Evolutionary conservation across 2,329 filamentous ascomycete species (phyloP), one percentile per base, ranked within the genome.

Genomic region (Arthrobotrys pseudoclavata): DNA sequence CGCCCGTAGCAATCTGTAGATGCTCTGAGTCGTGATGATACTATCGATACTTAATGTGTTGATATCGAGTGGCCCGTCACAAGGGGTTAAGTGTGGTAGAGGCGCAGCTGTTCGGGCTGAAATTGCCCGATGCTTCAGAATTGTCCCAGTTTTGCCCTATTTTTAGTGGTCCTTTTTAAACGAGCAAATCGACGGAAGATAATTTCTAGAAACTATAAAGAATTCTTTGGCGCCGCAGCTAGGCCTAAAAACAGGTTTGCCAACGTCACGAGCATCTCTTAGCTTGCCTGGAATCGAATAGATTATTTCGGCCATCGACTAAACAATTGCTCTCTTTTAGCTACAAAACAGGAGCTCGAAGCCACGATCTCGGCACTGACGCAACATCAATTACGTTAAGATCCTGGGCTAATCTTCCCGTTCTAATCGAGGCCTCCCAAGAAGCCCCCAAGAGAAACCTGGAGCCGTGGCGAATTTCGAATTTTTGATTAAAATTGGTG

Each of bases 111-210:
- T 42, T 53, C 47, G 53, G 61, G 18, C 26, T 52, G 62, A 69
- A 76, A 76, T 64, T 69, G 34, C 24, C 71, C 71, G 71, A 63
- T 66, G 55, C 57, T 57, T 64, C 71, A 64, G 22, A 22, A 29
- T 45, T 62, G 61, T 45, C 13, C 62, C 52, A 61, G 63, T 42
- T 66, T 60, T 31, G 63, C 53, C 55, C 70, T 75, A 75, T 66
- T 68, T 75, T 75, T 75, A 63, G 70, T 7, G 22, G 10, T 12
- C 22, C 34, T 18, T 62, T 68, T 40, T 57, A 29, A 55, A 71
- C 57, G 57, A 48, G 22, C 47, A 53, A 57, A 53, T 40, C 20
- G 3, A 40, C 47, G 20, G 34, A 42, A 42, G 13, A 29, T 13
- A 20, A 29, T 55, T 68, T 68, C 64, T 45, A 68, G 64, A 68